These are phyloP conservation scores for Pisolithus thermaeus DNA, from an alignment of 1,284 basidiomycete genomes.

Conservation along the genomic window DNA sequence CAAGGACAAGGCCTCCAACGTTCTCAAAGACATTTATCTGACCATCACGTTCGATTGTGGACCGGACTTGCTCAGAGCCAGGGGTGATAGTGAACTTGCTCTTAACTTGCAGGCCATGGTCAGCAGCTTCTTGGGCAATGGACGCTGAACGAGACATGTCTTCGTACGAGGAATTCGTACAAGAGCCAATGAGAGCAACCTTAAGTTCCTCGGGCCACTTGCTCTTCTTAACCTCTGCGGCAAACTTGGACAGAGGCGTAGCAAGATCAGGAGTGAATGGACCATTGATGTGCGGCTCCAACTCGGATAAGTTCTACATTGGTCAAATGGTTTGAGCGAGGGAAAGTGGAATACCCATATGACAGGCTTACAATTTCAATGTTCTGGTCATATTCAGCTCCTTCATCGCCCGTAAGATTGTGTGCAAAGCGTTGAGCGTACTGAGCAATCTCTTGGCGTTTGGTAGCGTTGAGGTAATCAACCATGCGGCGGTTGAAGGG, in stretches of 20 bases:
- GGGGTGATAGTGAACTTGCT: conserved; percentile 97
- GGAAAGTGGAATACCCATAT: neutral
- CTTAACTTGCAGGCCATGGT: conserved; percentile 86
- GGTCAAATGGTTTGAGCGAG: neutral
- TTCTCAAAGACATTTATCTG: conserved; percentile 84
- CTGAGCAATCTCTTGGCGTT: conserved; percentile 81
- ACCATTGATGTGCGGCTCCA: conserved; percentile 99
- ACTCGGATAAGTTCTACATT: conserved; percentile 81
- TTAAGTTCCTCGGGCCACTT: conserved; percentile 96
- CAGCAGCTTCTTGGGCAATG: conserved; percentile 85
- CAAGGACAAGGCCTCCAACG: conserved; percentile 90
- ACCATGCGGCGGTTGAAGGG: conserved; percentile 96
- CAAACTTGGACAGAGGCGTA: conserved; percentile 95
- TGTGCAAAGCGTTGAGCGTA: conserved; percentile 89
- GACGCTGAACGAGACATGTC: conserved; percentile 98
- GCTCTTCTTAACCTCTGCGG: conserved; percentile 89
- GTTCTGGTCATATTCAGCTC: conserved; percentile 90
- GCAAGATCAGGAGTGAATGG: conserved; percentile 97
- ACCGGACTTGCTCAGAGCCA: conserved; percentile 97
- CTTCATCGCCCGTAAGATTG: conserved; percentile 89
- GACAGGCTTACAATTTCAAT: conserved; percentile 78
- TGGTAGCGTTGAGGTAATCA: conserved; percentile 91
- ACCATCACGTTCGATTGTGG: conserved; percentile 96
- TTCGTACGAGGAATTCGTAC: conserved; percentile 99
- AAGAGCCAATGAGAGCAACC: conserved; percentile 97